A percentile compares a stretch with the other conserved stretches of the same genome.
Conservation (phyloP, 306 rosid species). For the Citrullus amarus region DNA sequence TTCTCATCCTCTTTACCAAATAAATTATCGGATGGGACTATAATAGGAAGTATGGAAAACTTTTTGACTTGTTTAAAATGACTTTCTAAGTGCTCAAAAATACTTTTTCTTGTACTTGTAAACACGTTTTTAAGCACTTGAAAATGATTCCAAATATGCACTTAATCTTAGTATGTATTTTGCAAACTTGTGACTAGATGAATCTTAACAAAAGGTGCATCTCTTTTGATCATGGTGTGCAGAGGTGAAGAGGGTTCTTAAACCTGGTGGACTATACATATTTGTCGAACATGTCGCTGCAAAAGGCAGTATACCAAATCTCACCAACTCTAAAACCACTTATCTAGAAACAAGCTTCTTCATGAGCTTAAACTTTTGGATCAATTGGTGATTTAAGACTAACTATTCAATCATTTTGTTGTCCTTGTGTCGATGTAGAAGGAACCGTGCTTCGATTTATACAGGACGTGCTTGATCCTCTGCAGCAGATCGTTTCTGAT, state of each 20-base stretch:
- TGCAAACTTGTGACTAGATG: not conserved
- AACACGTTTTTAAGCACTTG: too few relatives aligned
- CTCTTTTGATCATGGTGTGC: constrained; percentile 5
- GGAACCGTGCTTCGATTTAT: constrained; percentile 48
- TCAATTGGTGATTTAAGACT: too few relatives aligned
- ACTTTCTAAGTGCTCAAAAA: too few relatives aligned
- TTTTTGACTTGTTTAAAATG: too few relatives aligned
- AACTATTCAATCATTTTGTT: too few relatives aligned
- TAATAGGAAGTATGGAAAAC: too few relatives aligned
- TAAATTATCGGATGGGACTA: too few relatives aligned
- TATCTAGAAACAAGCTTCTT: too few relatives aligned
- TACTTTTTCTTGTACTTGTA: too few relatives aligned
- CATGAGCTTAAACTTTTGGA: too few relatives aligned
- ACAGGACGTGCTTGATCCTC: constrained; percentile 58
- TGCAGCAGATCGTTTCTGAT: constrained; percentile 57
- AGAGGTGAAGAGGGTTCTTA: constrained; percentile 75
- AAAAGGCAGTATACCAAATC: constrained; percentile 34
- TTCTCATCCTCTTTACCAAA: not conserved
- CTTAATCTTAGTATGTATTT: not conserved
- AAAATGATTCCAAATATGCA: too few relatives aligned
- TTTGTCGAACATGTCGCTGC: constrained; percentile 86
- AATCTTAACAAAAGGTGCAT: not conserved
- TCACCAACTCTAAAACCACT: not conserved
- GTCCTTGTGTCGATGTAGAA: constrained; percentile 24
- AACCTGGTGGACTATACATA: constrained; percentile 64